Evolutionary conservation across 148 eudicot species (phyloP), one percentile per base, ranked within the genome.

Genomic region (Camellia sinensis): DNA sequence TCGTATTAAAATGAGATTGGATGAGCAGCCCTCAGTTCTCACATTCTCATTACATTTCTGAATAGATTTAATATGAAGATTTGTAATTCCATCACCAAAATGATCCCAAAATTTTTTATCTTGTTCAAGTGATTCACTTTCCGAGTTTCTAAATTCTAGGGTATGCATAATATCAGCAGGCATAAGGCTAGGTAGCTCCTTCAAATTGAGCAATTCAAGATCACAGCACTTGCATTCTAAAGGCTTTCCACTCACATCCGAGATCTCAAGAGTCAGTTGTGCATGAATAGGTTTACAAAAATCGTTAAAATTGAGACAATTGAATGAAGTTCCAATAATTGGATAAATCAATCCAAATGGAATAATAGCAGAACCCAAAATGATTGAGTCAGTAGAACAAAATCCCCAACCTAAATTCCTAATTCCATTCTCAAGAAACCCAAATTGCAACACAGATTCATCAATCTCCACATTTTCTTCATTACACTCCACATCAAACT

Each of bases 291-390:
- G 84, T 80, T 81, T 86, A 80, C 54, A 29, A 9, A 29, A 41
- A 80, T 73, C 74, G 73, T 76, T 71, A 37, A 37, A 77, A 80
- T 80, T 54, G 67, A 74, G 6, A 84, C 67, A 77, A 52, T 64
- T 74, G 5, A 83, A 83, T 4, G 83, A 74, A 79, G 84, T 80
- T 66, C 94, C 97, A 82, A 95, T 87, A 46, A 69, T 79, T 5
- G 97, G 97, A 83, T 95, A 93, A 59, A 95, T 89, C 81, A 95
- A 86, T 11, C 88, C 91, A 70, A 93, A 89, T 1, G 99, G 86
- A 81, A 95, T 83, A 71, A 95, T 64, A 65, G 95, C 87, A 43
- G 97, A 92, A 70, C 99, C 95, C 80, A 93, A 82, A 3, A 92
- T 73, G 80, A 93, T 89, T 9, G 88, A 80, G 72, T 87, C 84